phyloP scores from a whole-genome alignment of 306 rosid species.

The Rosa chinensis region DNA sequence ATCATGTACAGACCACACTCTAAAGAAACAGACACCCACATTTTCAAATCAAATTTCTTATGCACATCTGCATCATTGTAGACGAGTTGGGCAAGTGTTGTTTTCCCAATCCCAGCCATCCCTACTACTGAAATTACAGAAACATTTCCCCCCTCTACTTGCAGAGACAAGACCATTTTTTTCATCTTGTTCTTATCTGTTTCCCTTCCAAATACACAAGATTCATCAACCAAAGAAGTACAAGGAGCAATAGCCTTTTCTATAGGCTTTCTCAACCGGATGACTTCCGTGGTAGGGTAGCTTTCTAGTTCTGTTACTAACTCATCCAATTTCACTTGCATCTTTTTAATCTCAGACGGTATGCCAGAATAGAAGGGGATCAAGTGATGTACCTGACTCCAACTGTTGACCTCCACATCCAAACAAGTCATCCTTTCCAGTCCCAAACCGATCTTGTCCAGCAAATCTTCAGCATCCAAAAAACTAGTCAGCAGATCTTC shows the following conservation, averaged over 20 bases:
- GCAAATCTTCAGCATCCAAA: constrained; percentile 20
- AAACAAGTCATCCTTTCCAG: not conserved
- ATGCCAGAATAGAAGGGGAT: constrained; percentile 12
- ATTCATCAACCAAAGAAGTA: constrained; percentile 17
- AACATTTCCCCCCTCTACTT: not conserved
- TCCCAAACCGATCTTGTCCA: constrained; percentile 18
- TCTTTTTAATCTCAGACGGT: constrained; percentile 4
- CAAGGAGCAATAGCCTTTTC: too few species aligned
- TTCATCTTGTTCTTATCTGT: not conserved
- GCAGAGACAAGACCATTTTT: not conserved
- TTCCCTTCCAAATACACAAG: constrained; percentile 19
- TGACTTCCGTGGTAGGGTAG: not conserved
- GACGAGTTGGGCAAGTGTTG: constrained; percentile 31
- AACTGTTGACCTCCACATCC: not conserved
- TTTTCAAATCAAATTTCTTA: constrained; percentile 13
- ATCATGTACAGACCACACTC: not conserved
- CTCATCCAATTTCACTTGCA: constrained; percentile 9
- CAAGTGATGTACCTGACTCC: not conserved
- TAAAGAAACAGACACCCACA: constrained; percentile 30
- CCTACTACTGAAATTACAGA: constrained; percentile 20
- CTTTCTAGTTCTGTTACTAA: constrained; percentile 15
- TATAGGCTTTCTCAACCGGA: not conserved
- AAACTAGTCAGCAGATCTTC: not conserved
- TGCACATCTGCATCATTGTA: constrained; percentile 24
- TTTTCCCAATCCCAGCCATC: constrained; percentile 32